These are phyloP conservation scores for Cyclanthera cordifolia DNA, from an alignment of 306 rosid genomes.

Conservation along the genomic window DNA sequence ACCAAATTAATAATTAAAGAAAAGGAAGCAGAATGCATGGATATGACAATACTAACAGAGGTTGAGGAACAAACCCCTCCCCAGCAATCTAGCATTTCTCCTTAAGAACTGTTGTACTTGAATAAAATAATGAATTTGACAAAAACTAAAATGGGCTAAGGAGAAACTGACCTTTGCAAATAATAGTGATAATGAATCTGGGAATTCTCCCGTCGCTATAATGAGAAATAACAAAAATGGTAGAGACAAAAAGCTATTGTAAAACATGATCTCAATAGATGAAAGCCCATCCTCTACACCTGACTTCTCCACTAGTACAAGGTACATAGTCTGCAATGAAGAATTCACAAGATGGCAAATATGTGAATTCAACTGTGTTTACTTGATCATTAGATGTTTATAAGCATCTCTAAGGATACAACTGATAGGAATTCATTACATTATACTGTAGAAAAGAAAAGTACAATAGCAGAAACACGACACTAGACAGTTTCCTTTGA, in stretches of 20 bases:
- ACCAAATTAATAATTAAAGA: background rate
- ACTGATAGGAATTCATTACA: background rate
- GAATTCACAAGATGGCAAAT: slow-evolving; percentile 6
- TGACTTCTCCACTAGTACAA: slow-evolving; percentile 83
- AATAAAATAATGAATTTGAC: background rate
- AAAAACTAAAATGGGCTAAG: background rate
- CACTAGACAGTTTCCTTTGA: background rate
- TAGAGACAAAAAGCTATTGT: slow-evolving; percentile 82
- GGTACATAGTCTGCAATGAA: slow-evolving; percentile 80
- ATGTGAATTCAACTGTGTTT: background rate
- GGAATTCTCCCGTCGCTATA: slow-evolving; percentile 82
- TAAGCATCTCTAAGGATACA: slow-evolving; percentile 2
- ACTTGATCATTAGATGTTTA: background rate
- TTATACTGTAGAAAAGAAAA: slow-evolving; percentile 1
- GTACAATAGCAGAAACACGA: background rate
- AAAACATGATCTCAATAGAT: slow-evolving; percentile 87
- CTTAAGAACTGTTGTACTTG: background rate
- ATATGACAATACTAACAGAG: background rate
- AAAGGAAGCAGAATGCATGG: background rate
- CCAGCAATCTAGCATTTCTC: background rate
- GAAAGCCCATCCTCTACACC: slow-evolving; percentile 93
- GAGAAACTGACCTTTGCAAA: slow-evolving; percentile 56
- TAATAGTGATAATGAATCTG: slow-evolving; percentile 58
- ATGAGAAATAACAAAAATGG: slow-evolving; percentile 82
- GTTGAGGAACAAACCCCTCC: background rate